phyloP scores from a whole-genome alignment of 2,329 filamentous ascomycete species.

The Colletotrichum liriopes region DNA sequence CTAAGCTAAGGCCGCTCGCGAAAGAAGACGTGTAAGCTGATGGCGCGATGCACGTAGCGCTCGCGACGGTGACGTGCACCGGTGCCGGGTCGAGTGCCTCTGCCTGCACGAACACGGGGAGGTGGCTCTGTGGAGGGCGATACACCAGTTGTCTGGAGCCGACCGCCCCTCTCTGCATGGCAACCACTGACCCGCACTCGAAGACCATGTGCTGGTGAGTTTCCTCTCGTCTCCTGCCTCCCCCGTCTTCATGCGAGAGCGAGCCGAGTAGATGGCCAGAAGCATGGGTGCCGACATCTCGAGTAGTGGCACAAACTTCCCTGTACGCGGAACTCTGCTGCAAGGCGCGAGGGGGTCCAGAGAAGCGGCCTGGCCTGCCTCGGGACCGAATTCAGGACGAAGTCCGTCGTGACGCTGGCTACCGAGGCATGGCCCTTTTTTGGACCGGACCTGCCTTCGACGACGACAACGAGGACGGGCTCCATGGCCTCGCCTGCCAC shows the following conservation, averaged over 20 bases:
- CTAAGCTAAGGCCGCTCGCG: background rate
- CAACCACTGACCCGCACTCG: background rate
- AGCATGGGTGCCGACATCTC: background rate
- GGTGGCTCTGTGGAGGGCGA: conserved; percentile 9
- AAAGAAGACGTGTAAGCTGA: background rate
- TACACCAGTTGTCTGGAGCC: conserved; percentile 7
- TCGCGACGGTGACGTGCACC: conserved; percentile 2
- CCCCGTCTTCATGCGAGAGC: background rate
- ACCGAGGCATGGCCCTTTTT: background rate
- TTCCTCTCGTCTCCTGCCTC: background rate
- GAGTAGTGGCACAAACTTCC: background rate
- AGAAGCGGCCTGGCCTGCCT: conserved; percentile 9
- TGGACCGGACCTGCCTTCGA: background rate
- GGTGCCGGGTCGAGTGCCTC: background rate
- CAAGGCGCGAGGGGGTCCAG: background rate
- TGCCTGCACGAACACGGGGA: background rate
- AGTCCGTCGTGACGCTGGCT: background rate
- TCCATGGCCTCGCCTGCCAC: background rate
- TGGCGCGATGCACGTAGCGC: background rate
- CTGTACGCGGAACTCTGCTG: conserved; percentile 3
- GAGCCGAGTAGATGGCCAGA: background rate
- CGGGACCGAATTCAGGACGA: conserved; percentile 11
- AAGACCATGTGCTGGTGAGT: conserved; percentile 13
- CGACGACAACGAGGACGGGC: background rate
- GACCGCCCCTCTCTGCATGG: background rate